phyloP scores from a whole-genome alignment of 805 yeast species.

The Sugiyamaella floridensis region DNA sequence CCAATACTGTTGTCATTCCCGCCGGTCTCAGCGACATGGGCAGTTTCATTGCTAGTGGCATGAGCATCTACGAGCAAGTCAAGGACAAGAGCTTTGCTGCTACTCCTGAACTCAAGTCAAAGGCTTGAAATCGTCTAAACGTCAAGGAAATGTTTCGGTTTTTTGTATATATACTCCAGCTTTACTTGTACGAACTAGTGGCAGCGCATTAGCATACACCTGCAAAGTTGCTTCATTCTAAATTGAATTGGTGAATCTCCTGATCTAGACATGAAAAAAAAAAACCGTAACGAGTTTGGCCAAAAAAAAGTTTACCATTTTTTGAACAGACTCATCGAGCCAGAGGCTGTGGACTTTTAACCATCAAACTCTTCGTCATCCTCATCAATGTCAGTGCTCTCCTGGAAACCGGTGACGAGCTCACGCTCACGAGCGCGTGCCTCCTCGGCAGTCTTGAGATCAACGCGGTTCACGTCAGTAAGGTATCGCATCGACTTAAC shows the following conservation, averaged over 20 bases:
- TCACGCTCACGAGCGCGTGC: constrained; percentile 52
- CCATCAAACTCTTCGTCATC: constrained; percentile 35
- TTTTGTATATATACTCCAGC: not conserved
- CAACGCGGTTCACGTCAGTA: constrained; percentile 42
- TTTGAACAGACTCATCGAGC: no score
- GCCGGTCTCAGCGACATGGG: constrained; percentile 69
- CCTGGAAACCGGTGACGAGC: constrained; percentile 39
- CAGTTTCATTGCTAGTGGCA: constrained; percentile 65
- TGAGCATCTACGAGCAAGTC: constrained; percentile 61
- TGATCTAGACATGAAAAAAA: no score
- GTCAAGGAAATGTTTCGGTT: no score
- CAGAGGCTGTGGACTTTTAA: constrained; percentile 6
- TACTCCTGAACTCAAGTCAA: no score
- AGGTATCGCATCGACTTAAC: constrained; percentile 96
- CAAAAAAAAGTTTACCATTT: no score
- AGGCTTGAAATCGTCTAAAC: no score
- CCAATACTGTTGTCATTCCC: constrained; percentile 72
- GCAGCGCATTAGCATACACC: no score
- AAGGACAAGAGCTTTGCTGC: constrained; percentile 7
- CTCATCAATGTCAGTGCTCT: constrained; percentile 37
- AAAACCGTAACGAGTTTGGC: no score
- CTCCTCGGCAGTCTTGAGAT: constrained; percentile 45
- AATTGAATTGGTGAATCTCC: no score
- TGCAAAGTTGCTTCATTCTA: no score
- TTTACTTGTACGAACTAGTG: no score